phyloP scores from a whole-genome alignment of 148 eudicot species.

The Mesembryanthemum crystallinum region DNA sequence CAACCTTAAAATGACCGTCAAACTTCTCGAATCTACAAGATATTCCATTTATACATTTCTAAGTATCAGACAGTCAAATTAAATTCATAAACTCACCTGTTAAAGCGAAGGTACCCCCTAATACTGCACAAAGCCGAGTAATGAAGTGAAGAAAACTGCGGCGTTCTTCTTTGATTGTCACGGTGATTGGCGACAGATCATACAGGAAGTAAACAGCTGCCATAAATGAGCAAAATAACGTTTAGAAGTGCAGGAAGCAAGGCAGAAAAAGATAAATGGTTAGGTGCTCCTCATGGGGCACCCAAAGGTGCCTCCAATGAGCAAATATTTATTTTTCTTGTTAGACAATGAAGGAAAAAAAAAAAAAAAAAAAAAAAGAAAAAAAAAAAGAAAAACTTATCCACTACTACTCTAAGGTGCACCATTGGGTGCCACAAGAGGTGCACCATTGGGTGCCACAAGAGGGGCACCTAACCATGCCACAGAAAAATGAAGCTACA shows the following conservation, averaged over 20 bases:
- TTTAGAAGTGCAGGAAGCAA: neutral
- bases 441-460: no score
- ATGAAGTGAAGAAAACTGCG: constrained; percentile 97
- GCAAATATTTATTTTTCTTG: no score
- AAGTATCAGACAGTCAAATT: constrained; percentile 3
- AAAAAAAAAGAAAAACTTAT: no score
- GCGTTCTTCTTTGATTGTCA: constrained; percentile 92
- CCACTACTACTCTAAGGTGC: no score
- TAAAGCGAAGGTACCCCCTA: constrained; percentile 97
- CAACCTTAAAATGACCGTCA: neutral
- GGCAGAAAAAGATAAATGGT: no score
- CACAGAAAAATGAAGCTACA: constrained; percentile 3
- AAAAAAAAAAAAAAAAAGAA: no score
- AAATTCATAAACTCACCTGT: constrained; percentile 61
- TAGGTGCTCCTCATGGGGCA: no score
- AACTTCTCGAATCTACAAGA: neutral
- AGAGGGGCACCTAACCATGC: no score
- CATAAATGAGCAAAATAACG: constrained; percentile 5
- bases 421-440: no score
- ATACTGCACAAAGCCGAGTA: constrained; percentile 95
- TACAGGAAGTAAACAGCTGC: constrained; percentile 97
- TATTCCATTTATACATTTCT: neutral
- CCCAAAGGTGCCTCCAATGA: no score
- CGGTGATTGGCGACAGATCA: constrained; percentile 97
- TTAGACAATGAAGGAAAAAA: no score